Conservation (phyloP, 2,329 filamentous ascomycete genomes). For the Knufia fluminis region DNA sequence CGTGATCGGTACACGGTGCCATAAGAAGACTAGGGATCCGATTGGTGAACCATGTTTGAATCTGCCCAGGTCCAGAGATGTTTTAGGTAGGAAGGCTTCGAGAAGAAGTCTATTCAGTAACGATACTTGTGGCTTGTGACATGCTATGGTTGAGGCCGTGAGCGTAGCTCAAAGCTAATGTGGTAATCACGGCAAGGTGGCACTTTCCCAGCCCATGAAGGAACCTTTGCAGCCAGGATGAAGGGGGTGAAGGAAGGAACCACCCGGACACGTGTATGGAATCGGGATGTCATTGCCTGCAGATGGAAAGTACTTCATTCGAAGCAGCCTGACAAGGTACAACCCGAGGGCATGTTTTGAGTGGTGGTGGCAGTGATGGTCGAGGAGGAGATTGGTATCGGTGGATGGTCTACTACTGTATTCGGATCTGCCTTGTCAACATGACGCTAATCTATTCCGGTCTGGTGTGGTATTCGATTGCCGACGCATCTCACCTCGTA, state of each 20-base stretch:
- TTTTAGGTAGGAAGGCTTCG: slow-evolving; percentile 1
- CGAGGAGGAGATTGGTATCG: background rate
- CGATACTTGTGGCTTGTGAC: background rate
- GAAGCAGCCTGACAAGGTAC: slow-evolving; percentile 6
- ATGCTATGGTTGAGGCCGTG: background rate
- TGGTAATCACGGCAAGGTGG: background rate
- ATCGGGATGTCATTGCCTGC: background rate
- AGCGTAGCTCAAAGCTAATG: background rate
- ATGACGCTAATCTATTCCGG: no score
- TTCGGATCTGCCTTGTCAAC: background rate
- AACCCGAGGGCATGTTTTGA: background rate
- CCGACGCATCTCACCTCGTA: no score
- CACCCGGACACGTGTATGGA: no score
- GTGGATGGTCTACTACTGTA: no score
- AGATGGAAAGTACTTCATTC: background rate
- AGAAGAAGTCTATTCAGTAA: no score
- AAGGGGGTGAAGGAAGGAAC: background rate
- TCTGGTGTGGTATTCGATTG: no score
- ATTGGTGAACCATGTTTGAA: background rate
- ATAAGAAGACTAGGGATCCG: background rate
- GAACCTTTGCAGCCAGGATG: background rate
- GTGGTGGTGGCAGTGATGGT: background rate
- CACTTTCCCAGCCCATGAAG: background rate
- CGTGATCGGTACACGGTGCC: background rate
- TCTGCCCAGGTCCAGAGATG: background rate